Conservation (phyloP, 768 basidiomycete species). For the Xerocomus brunneocitrinus region DNA sequence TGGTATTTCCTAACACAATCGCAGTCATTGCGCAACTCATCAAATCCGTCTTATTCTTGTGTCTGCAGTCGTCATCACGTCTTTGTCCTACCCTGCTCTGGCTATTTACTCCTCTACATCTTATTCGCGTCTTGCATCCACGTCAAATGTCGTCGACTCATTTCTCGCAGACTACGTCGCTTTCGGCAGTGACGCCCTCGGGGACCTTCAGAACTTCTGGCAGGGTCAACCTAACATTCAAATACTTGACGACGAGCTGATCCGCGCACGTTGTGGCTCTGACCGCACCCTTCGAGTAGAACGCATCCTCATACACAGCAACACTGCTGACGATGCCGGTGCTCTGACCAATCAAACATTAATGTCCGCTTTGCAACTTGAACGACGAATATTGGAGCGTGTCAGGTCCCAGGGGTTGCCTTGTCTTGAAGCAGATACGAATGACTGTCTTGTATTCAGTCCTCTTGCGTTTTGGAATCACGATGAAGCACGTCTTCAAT, state of each 20-base stretch:
- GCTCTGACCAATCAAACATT: conserved; percentile 61
- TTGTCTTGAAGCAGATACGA: conserved; percentile 52
- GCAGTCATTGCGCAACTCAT: conserved; percentile 84
- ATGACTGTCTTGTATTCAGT: conserved; percentile 64
- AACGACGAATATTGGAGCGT: conserved; percentile 48
- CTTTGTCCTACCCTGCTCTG: conserved; percentile 87
- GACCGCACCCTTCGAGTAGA: conserved; percentile 73
- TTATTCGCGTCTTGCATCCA: conserved; percentile 50
- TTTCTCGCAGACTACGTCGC: conserved; percentile 51
- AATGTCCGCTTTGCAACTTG: conserved; percentile 59
- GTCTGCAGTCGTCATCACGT: conserved; percentile 83
- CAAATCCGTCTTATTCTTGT: conserved; percentile 87
- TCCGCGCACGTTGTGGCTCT: conserved; percentile 64
- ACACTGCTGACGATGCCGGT: conserved; percentile 37
- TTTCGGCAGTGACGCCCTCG: conserved; percentile 49
- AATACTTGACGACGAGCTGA: conserved; percentile 64
- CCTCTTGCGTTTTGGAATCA: conserved; percentile 75
- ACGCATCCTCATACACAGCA: conserved; percentile 65
- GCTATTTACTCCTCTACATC: conserved; percentile 76
- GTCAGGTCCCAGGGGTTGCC: conserved; percentile 38
- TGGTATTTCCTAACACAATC: conserved; percentile 6
- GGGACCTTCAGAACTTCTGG: conserved; percentile 72
- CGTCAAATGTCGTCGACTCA: conserved; percentile 56
- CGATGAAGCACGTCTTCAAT: conserved; percentile 47
- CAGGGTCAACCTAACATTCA: conserved; percentile 58